Evolutionary conservation across 208 protist genomes (phyloP), one percentile per base, ranked within the genome.

Genomic region (Wallacemonas collosoma): DNA sequence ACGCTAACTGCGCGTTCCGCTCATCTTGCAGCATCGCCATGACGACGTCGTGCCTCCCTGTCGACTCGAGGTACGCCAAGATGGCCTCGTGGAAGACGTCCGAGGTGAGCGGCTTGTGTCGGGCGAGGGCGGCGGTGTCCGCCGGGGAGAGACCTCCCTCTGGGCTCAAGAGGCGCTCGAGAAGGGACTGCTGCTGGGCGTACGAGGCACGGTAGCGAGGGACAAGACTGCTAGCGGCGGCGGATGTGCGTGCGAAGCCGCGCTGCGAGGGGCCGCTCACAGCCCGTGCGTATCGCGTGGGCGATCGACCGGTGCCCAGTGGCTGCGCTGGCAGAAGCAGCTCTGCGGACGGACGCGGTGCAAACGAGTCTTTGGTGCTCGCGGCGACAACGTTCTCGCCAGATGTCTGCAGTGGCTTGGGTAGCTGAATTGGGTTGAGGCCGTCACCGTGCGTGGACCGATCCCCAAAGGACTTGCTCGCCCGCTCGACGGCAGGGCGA

Each of bases 21-120:
- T 80, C 84, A 66, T 82, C 75, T 12, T 72, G 55, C 35, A 84
- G 48, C 82, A 90, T 87, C 1, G 80, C 80, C 45, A 81, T 63
- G 63, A 82, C 86, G 47, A 90, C 86, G 44, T 90, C 86, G 53
- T 80, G 79, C 36, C 76, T 54, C 45, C 75, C 78, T n/a, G 76
- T 79, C 36, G 73, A 68, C 44, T 82, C 79, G 45, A 90, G 76
- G 51, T 90, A 83, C 2, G 75, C 82, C 60, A 76, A 72, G 1
- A 90, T 77, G 1, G 76, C 76, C 26, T 81, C 78, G 40, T 73
- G 75, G 36, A 83, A 68, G 14, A 71, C 68, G 57, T 86, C 76
- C 4, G 56, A 40, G 44, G 7, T 40, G 11, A 71, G 36, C 15
- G 66, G 66, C 51, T 60, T 71, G 53, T 71, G 47, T 14, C 66